Conservation (phyloP, 192 early-diverging fungal genomes). For the Backusella macrospora region DNA sequence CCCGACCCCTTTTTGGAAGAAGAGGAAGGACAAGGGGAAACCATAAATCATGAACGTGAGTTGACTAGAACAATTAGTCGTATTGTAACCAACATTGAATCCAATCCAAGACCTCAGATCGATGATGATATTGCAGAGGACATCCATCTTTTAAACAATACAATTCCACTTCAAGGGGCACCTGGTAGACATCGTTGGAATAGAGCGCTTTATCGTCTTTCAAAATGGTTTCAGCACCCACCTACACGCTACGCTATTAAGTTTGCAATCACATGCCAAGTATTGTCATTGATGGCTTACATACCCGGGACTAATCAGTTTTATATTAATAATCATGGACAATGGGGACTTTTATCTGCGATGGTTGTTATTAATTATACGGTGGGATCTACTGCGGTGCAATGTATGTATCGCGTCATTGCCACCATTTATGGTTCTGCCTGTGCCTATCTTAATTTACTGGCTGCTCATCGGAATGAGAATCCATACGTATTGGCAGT, state of each 20-base stretch:
- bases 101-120: background rate
- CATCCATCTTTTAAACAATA: background rate
- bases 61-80: no score
- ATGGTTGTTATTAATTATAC: constrained; percentile 37
- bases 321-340: constrained; percentile 33
- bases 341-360: constrained; percentile 33
- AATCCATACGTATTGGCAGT: constrained; percentile 32
- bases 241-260: constrained; percentile 31
- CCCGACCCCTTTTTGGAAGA: no score
- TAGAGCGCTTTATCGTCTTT: background rate
- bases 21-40: no score
- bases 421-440: constrained; percentile 30
- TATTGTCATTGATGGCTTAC: constrained; percentile 26
- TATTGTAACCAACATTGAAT: no score
- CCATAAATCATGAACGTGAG: no score
- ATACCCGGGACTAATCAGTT: constrained; percentile 20
- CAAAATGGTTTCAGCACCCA: constrained; percentile 11
- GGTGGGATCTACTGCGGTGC: constrained; percentile 24
- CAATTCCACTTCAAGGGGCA: constrained; percentile 18
- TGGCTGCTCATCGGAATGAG: constrained; percentile 20
- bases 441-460: constrained; percentile 23
- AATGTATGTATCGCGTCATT: constrained; percentile 23
- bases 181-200: constrained; percentile 29
- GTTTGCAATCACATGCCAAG: constrained; percentile 17
- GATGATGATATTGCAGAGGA: background rate